Evolutionary conservation across 129 eudicot genomes (phyloP).

Genomic region (Centrapalus pauciflorus): DNA sequence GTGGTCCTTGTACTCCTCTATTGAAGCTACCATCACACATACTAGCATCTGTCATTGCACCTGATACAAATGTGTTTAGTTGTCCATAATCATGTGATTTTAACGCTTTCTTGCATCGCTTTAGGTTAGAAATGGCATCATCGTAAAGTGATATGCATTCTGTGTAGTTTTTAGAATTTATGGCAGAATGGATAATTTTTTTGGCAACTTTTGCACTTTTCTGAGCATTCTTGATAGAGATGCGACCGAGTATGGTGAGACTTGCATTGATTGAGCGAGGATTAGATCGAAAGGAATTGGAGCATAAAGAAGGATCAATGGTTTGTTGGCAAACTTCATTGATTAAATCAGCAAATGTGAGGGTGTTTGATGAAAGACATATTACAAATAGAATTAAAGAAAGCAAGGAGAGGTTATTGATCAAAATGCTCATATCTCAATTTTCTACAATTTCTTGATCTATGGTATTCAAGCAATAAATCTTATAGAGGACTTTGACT

Average conservation of each 20-base stretch:
- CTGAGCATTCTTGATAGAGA: constrained; percentile 28
- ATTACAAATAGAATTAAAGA: constrained; percentile 7
- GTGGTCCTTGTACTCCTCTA: constrained; percentile 22
- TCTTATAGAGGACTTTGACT: too few species aligned
- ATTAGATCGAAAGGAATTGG: constrained; percentile 16
- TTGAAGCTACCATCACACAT: constrained; percentile 39
- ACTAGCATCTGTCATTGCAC: constrained; percentile 24
- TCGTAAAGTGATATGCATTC: constrained; percentile 24
- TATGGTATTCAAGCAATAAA: too few species aligned
- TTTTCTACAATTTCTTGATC: background rate
- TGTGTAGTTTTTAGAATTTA: constrained; percentile 10
- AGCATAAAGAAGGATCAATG: constrained; percentile 31
- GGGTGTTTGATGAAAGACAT: background rate
- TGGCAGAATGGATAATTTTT: constrained; percentile 9
- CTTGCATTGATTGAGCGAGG: constrained; percentile 30
- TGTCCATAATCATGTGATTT: constrained; percentile 19
- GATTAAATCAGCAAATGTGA: constrained; percentile 20
- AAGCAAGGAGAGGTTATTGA: background rate
- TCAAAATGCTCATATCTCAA: constrained; percentile 2
- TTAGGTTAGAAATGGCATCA: constrained; percentile 26
- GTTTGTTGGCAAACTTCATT: constrained; percentile 22
- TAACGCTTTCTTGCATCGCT: constrained; percentile 13
- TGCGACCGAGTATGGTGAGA: constrained; percentile 23
- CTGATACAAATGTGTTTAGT: constrained; percentile 11
- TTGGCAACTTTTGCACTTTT: constrained; percentile 14